Conservation (phyloP, 192 early-diverging fungal genomes). For the Coemansia umbellata region DNA sequence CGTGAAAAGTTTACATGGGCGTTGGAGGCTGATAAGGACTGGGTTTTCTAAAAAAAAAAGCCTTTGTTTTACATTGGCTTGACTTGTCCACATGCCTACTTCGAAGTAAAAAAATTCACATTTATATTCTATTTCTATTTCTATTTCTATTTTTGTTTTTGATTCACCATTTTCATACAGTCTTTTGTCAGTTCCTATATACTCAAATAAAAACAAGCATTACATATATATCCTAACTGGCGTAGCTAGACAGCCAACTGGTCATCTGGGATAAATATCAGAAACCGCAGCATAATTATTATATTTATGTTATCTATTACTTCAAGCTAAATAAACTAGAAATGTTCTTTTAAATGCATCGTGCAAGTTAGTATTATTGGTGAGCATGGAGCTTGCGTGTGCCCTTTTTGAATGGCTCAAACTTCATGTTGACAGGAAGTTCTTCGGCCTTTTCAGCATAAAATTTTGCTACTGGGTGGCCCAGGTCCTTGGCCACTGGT, state of each 20-base stretch:
- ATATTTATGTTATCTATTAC: too few species aligned
- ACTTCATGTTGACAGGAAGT: conserved; percentile 49
- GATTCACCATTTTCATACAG: background rate
- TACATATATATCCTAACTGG: too few species aligned
- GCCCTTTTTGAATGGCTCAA: conserved; percentile 38
- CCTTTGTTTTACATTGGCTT: background rate
- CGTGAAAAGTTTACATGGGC: conserved; percentile 98
- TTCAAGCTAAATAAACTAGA: too few species aligned
- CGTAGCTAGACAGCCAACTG: too few species aligned
- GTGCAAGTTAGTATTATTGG: too few species aligned
- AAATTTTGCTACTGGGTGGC: conserved; percentile 41
- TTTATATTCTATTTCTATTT: background rate
- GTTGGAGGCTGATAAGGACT: conserved; percentile 62
- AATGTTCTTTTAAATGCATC: too few species aligned
- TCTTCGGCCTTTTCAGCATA: conserved; percentile 12
- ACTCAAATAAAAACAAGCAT: too few species aligned
- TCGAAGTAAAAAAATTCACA: too few species aligned
- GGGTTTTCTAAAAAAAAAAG: conserved; percentile 52
- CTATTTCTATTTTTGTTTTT: background rate
- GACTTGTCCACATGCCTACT: background rate
- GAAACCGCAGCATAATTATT: too few species aligned
- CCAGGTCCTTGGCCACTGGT: conserved; percentile 31
- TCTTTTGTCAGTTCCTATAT: background rate
- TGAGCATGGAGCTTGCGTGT: conserved; percentile 38
- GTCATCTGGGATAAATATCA: too few species aligned